Percentiles rank a stretch among this genome's conserved stretches.
Conservation (phyloP, 768 basidiomycete species). For the Naganishia vaughanmartiniae region DNA sequence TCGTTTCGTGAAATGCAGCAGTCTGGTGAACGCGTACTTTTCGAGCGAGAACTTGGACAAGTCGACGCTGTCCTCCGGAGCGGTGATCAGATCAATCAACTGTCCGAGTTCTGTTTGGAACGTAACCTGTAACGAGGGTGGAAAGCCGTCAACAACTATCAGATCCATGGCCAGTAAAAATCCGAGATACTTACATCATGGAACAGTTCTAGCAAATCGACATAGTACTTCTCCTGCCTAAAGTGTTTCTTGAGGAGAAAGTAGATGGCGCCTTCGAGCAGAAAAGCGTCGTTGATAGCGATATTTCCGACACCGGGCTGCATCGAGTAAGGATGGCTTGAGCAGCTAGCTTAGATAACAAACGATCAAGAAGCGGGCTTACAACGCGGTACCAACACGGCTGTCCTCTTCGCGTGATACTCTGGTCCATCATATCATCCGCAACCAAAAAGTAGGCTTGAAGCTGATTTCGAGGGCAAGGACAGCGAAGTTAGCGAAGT, state of each 20-base stretch:
- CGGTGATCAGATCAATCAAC: constrained; percentile 91
- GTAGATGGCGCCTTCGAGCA: constrained; percentile 94
- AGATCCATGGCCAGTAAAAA: neutral
- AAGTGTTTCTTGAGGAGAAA: constrained; percentile 83
- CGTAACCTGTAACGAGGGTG: constrained; percentile 54
- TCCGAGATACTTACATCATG: constrained; percentile 62
- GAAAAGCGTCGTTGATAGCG: constrained; percentile 93
- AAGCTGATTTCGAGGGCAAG: constrained; percentile 58
- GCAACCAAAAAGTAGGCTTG: constrained; percentile 97
- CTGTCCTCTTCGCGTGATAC: constrained; percentile 87
- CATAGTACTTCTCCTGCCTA: constrained; percentile 73
- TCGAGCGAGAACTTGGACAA: constrained; percentile 80
- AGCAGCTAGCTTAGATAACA: neutral
- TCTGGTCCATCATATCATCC: constrained; percentile 96
- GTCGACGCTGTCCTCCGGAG: constrained; percentile 85
- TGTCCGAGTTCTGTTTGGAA: constrained; percentile 96
- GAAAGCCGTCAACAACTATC: neutral
- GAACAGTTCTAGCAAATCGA: constrained; percentile 85
- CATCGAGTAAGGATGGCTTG: constrained; percentile 9
- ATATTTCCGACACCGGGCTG: constrained; percentile 66
- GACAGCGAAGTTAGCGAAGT: constrained; percentile 30
- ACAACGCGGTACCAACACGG: constrained; percentile 85
- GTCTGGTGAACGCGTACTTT: constrained; percentile 57
- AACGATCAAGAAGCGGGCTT: constrained; percentile 29
- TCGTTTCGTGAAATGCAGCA: no score